Percentiles rank a stretch among this genome's conserved stretches.
These are phyloP conservation scores for Cephaloascus fragrans DNA, from an alignment of 805 yeast species.

Conservation along the genomic window DNA sequence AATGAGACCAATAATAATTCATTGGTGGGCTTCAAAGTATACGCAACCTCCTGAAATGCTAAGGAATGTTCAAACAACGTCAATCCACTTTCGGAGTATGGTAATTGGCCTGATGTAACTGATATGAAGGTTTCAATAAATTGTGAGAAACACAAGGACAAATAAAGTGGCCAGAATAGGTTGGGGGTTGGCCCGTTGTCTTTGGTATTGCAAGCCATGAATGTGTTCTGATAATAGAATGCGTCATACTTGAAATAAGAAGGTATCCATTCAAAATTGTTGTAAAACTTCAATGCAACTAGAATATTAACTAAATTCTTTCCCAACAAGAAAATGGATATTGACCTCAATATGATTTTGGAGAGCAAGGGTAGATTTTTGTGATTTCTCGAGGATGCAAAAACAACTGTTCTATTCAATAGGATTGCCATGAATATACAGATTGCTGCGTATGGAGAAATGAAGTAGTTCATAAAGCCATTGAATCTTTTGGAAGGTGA, in stretches of 20 bases:
- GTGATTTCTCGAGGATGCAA: conserved; percentile 42
- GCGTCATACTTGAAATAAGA: conserved; percentile 10
- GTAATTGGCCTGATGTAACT: conserved; percentile 42
- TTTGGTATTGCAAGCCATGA: neutral
- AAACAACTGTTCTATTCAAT: conserved; percentile 46
- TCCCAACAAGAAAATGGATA: conserved; percentile 15
- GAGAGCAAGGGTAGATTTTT: conserved; percentile 19
- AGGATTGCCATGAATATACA: conserved; percentile 52
- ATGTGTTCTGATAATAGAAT: conserved; percentile 1
- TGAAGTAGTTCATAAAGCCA: conserved; percentile 26
- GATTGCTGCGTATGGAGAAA: conserved; percentile 38
- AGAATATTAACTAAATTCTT: conserved; percentile 17
- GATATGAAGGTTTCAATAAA: conserved; percentile 59
- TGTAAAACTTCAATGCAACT: conserved; percentile 18
- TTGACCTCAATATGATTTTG: conserved; percentile 16
- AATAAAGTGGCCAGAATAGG: conserved; percentile 48
- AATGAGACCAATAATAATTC: conserved; percentile 43
- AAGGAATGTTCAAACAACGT: conserved; percentile 69
- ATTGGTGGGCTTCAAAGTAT: conserved; percentile 37
- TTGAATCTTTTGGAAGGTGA: conserved; percentile 10
- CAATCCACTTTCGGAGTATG: conserved; percentile 56
- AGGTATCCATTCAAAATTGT: neutral
- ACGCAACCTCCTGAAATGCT: conserved; percentile 65
- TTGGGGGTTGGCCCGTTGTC: conserved; percentile 38
- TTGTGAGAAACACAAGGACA: conserved; percentile 49